These are phyloP conservation scores for Coemansia guatemalensis DNA, from an alignment of 192 early-diverging fungal species.

Conservation along the genomic window DNA sequence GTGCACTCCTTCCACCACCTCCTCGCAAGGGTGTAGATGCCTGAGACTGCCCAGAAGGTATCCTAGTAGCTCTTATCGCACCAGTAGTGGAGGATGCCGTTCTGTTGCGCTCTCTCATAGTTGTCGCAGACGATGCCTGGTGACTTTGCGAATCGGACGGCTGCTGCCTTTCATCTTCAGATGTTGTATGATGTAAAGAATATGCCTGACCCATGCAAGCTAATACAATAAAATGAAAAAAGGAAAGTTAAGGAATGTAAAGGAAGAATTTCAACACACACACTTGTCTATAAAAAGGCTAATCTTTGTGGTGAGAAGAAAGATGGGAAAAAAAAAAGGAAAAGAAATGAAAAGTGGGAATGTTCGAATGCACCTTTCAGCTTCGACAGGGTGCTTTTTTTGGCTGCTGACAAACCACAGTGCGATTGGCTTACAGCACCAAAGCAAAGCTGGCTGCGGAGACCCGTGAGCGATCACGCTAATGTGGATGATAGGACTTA, in stretches of 20 bases:
- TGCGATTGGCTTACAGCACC: too few species aligned
- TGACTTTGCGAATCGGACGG: not conserved
- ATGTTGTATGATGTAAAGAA: slow-evolving; percentile 9
- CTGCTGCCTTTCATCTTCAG: not conserved
- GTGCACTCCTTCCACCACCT: not conserved
- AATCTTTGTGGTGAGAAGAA: not conserved
- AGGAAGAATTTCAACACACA: not conserved
- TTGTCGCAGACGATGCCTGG: not conserved
- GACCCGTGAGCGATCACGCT: too few species aligned
- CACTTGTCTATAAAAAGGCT: not conserved
- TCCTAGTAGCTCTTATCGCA: not conserved
- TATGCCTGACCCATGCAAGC: slow-evolving; percentile 35
- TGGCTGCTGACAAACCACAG: too few species aligned
- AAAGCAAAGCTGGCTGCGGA: too few species aligned
- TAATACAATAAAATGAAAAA: not conserved
- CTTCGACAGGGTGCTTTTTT: not conserved
- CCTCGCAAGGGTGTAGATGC: not conserved
- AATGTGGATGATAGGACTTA: too few species aligned
- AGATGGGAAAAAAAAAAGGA: slow-evolving; percentile 4
- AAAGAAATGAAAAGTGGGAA: slow-evolving; percentile 3
- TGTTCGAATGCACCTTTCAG: not conserved
- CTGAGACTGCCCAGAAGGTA: not conserved
- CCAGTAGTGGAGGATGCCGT: not conserved
- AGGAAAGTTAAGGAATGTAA: not conserved
- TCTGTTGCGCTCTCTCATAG: slow-evolving; percentile 7